Evolutionary conservation across 495 filamentous ascomycete genomes (phyloP).

Genomic region (Margaritispora aquatica): DNA sequence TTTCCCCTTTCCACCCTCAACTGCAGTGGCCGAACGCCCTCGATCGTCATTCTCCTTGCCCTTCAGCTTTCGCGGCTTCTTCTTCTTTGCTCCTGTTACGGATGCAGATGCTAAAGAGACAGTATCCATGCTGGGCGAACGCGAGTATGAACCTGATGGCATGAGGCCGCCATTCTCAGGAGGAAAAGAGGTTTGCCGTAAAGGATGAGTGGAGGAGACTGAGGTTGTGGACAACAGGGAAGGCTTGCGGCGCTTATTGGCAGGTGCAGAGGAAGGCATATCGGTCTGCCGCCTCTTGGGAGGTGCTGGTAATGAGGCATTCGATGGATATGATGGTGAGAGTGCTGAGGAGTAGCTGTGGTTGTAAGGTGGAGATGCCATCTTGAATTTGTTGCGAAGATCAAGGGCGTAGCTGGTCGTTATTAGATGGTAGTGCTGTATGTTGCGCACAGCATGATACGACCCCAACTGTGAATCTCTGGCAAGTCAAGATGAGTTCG

Average conservation of each 20-base stretch:
- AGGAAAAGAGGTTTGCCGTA: conserved; percentile 87
- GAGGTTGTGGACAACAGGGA: conserved; percentile 43
- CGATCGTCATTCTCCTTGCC: conserved; percentile 48
- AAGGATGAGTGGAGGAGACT: conserved; percentile 57
- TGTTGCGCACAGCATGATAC: too few species aligned
- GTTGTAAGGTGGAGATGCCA: conserved; percentile 55
- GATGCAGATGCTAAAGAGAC: conserved; percentile 65
- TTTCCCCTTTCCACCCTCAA: conserved; percentile 32
- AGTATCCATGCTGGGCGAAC: conserved; percentile 60
- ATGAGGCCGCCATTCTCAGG: conserved; percentile 39
- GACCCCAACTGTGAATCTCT: too few species aligned
- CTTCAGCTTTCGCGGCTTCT: conserved; percentile 63
- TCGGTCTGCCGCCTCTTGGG: conserved; percentile 53
- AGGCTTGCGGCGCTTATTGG: conserved; percentile 60
- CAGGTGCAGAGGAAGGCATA: conserved; percentile 32
- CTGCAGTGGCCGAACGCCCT: conserved; percentile 41
- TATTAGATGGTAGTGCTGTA: too few species aligned
- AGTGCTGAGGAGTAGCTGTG: conserved; percentile 34
- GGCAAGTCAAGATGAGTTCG: too few species aligned
- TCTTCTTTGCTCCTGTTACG: conserved; percentile 43
- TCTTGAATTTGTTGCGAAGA: conserved; percentile 21
- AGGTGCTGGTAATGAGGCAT: conserved; percentile 41
- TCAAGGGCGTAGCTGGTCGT: background rate
- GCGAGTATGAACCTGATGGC: conserved; percentile 39
- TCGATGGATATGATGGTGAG: conserved; percentile 47